Evolutionary conservation across 2,329 filamentous ascomycete species (phyloP), one percentile per base, ranked within the genome.

Genomic region (Aspergillus sp.): DNA sequence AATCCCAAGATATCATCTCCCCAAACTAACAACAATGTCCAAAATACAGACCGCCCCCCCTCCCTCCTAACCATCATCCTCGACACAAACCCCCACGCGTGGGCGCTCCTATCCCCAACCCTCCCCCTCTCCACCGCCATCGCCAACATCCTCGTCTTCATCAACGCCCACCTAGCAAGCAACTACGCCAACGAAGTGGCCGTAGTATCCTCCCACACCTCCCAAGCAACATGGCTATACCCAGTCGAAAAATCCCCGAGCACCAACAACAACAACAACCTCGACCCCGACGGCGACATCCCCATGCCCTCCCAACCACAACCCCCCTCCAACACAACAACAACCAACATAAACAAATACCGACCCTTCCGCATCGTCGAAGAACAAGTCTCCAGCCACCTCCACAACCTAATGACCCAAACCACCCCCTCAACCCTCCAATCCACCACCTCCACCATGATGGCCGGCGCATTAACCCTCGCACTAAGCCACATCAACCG

Each of bases 51-150:
- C 60, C 81, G 83, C 41, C 79, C 85, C 10, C 91, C 95, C 0
- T 96, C 94, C 13, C 88, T 99, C 38, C 87, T 97, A 55, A 90
- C 92, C 67, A 88, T 99, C 70, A 84, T 99, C 71, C 85, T 99
- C 80, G 95, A 99, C 80, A 97, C 94, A 25, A 99, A 99, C 75
- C 95, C 95, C 2, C 90, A 93, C 69, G 93, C 95, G 69, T 96
- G 95, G 95, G 88, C 91, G 6, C 83, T 91, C 62, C 85, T 98
- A 48, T 83, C 88, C 62, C 49, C 57, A 59, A 86, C 85, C 32
- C 87, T 98, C 7, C 87, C 94, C 27, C 85, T 99, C 62, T 90
- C 90, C 53, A 89, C 90, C 71, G 92, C 92, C 62, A 83, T 99
- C 62, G 91, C 94, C 63, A 90, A 94, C 78, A 85, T 98, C 64